phyloP scores from a whole-genome alignment of 495 filamentous ascomycete species.

The Jackrogersella minutella region DNA sequence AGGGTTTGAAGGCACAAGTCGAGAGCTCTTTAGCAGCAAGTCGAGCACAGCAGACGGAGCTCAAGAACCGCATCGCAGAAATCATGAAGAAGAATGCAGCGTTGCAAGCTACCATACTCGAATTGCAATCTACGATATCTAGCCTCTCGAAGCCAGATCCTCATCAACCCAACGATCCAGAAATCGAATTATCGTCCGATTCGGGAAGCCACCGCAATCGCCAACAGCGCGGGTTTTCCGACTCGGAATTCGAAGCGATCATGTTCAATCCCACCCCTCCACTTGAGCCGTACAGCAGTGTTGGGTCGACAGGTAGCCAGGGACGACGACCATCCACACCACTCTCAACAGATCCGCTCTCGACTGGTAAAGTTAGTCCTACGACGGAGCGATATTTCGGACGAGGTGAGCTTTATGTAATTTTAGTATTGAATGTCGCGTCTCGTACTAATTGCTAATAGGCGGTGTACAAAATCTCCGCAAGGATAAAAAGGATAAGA shows the following conservation, averaged over 20 bases:
- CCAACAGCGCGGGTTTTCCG: slow-evolving; percentile 47
- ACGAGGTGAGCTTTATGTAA: slow-evolving; percentile 47
- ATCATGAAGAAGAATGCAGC: slow-evolving; percentile 53
- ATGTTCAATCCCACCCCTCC: slow-evolving; percentile 49
- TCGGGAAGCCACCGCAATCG: slow-evolving; percentile 38
- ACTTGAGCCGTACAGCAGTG: slow-evolving; percentile 41
- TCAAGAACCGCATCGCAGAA: slow-evolving; percentile 51
- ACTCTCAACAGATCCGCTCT: slow-evolving; percentile 34
- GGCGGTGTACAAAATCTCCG: slow-evolving; percentile 65
- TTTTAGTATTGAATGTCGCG: slow-evolving; percentile 9
- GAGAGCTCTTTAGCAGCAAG: slow-evolving; percentile 49
- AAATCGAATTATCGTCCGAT: slow-evolving; percentile 36
- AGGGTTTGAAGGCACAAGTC: slow-evolving; percentile 47
- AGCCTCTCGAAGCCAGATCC: slow-evolving; percentile 20
- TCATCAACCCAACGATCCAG: slow-evolving; percentile 17
- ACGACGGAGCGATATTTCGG: slow-evolving; percentile 55
- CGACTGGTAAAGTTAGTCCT: slow-evolving; percentile 49
- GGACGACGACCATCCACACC: slow-evolving; percentile 44
- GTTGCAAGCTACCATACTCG: slow-evolving; percentile 48
- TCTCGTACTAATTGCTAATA: slow-evolving; percentile 48
- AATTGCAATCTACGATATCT: slow-evolving; percentile 45
- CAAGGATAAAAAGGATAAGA: slow-evolving; percentile 60
- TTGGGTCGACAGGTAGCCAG: slow-evolving; percentile 13
- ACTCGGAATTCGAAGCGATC: slow-evolving; percentile 46
- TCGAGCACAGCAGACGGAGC: slow-evolving; percentile 52